Evolutionary conservation across 2,329 filamentous ascomycete genomes (phyloP), one percentile per base, ranked within the genome.

Genomic region (Aspergillus sp.): DNA sequence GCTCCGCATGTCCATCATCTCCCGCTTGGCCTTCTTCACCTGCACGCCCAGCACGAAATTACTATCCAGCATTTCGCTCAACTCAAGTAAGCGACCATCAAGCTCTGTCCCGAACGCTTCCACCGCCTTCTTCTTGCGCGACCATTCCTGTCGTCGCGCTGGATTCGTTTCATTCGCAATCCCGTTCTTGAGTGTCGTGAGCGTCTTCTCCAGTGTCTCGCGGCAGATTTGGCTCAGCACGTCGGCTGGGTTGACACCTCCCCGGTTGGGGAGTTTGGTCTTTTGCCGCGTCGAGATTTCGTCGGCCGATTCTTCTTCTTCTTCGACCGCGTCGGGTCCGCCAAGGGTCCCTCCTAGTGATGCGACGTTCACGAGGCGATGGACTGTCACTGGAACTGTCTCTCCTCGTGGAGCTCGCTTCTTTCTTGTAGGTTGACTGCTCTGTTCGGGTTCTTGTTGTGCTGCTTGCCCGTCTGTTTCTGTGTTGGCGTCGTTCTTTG

Each of bases 51-150:
- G 65, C 2, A 67, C 60, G 44, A 69, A 72, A 37, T 76, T 70
- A 42, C 73, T 71, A 46, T 78, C 73, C 3, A 77, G 67, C 19
- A 75, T 69, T 49, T 75, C 73, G 46, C 74, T 76, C 27, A 79
- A 59, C 35, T 74, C 70, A 37, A 78, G 68, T 3, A 79, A 58
- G 19, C 72, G 69, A 27, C 72, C 70, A 12, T 72, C 69, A 12
- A 79, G 59, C 39, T 74, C 71, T 7, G 67, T 60, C 10, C 69
- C 68, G 53, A 74, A 79, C 5, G 67, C 65, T 32, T 75, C 62
- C 1, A 77, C 66, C 5, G 72, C 68, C 42, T 72, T 73, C 47
- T 68, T 63, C 45, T 75, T 71, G 43, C 69, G 68, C 27, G 65
- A 68, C 44, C 69, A 62, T 45, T 70, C 67, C 2, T 61, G 57